Base-by-base conservation (phyloP, 2,329 filamentous ascomycete species). In the Neocucurbitaria cava region DNA sequence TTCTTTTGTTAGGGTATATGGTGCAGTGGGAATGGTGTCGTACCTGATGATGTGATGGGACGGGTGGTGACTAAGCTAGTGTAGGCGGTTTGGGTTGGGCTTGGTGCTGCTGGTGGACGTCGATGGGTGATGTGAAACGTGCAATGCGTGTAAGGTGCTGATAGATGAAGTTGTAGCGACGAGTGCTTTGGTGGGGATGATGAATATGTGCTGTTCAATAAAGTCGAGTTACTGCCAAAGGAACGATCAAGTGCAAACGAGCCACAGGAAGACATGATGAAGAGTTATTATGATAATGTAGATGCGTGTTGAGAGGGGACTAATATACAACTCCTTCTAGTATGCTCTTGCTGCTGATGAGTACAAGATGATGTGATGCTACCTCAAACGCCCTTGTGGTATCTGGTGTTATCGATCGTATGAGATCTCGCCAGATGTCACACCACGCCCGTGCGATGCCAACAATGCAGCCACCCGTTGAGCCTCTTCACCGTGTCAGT, bases 301-400 rank as follows among this genome's bases (percentile, higher is more conserved):
- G 3, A n/a, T 30, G 18, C 24, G 51, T 49, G 43, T 23, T 43
- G 43, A 60, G 58, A 59, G 56, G 52, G 50, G 52, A 55, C 54
- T 65, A 65, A 49, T 65, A 58, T 65, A 65, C 62, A 65, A 23
- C 46, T 43, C n/a, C 21, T 41, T 35, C 36, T 43, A 15, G 40
- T 31, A 28, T n/a, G n/a, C 35, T n/a, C 26, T 23, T 45, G 23
- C 30, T 41, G 38, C 28, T 15, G 30, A 21, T 21, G 36, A 26
- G 7, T 41, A 23, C 36, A 49, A 46, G 42, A 44, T 51, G 49
- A 55, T 57, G 48, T 55, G 59, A 58, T 56, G 46, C 35, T 52
- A 24, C 24, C 35, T 35, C 23, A 40, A 50, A 54, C 52, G 45
- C 44, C 45, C 6, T 20, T 17, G 21, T 44, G 24, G 28, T 59